Evolutionary conservation across 2,329 filamentous ascomycete genomes (phyloP).

Genomic region (Ascochyta koolunga): DNA sequence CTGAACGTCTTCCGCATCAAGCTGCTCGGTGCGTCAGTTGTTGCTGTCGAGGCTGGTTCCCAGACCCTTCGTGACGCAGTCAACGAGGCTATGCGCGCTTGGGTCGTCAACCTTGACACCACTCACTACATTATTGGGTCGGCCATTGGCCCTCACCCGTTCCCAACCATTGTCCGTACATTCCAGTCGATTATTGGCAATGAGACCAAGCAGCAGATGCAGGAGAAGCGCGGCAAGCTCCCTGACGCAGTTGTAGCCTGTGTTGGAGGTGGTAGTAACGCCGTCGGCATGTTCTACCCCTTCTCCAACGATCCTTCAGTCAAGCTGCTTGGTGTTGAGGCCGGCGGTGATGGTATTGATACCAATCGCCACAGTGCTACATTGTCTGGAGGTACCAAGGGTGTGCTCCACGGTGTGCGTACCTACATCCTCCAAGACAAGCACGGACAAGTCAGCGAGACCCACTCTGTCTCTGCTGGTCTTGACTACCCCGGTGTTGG

Average conservation of each 20-base stretch:
- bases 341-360: constrained; percentile 89
- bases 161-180: constrained; percentile 95
- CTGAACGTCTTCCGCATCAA: constrained; percentile 99
- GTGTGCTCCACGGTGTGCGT: constrained; percentile 92
- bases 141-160: constrained; percentile 95
- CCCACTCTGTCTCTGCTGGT: constrained; percentile 94
- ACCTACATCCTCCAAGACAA: constrained; percentile 94
- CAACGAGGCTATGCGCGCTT: constrained; percentile 92
- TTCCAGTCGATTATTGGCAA: constrained; percentile 97
- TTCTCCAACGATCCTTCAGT: constrained; percentile 86
- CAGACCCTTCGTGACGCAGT: constrained; percentile 70
- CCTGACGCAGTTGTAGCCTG: constrained; percentile 97
- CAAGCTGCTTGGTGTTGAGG: constrained; percentile 91
- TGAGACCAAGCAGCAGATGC: constrained; percentile 93
- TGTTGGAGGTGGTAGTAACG: constrained; percentile 94
- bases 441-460: constrained; percentile 92
- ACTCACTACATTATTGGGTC: constrained; percentile 99
- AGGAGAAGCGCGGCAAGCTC: constrained; percentile 80
- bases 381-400: constrained; percentile 82
- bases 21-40: constrained; percentile 87
- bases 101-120: constrained; percentile 90
- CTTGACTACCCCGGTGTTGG: constrained; percentile 97
- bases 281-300: constrained; percentile 97
- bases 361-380: constrained; percentile 87
- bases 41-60: constrained; percentile 90